Conservation (phyloP, 495 filamentous ascomycete species). For the Daldinia decipiens region DNA sequence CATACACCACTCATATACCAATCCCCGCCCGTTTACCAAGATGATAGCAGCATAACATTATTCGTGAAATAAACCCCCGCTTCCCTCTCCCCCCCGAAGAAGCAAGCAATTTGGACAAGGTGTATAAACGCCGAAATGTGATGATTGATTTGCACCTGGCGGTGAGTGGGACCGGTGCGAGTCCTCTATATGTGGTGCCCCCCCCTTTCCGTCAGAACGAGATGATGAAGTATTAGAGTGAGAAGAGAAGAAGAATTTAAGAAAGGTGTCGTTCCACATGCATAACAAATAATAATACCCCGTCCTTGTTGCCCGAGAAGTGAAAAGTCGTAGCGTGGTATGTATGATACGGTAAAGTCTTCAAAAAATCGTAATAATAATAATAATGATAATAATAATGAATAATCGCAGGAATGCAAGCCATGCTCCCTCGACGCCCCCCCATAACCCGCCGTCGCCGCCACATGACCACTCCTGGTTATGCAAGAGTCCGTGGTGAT, state of each 20-base stretch:
- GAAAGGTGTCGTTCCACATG: constrained; percentile 25
- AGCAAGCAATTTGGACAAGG: constrained; percentile 1
- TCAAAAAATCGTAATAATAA: no score
- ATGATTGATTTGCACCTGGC: constrained; percentile 23
- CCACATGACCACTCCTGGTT: constrained; percentile 24
- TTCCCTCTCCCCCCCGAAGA: constrained; percentile 11
- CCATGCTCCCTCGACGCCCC: constrained; percentile 35
- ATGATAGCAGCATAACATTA: constrained; percentile 17
- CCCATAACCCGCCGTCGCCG: constrained; percentile 16
- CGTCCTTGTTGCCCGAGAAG: constrained; percentile 3
- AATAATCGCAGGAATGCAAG: constrained; percentile 18
- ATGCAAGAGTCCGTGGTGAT: constrained; percentile 39
- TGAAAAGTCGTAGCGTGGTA: constrained; percentile 3
- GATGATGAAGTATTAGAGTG: neutral
- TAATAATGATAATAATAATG: neutral
- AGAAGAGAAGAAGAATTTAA: neutral
- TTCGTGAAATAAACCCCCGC: constrained; percentile 10
- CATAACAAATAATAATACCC: constrained; percentile 1
- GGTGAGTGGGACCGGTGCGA: constrained; percentile 18
- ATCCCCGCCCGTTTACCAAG: constrained; percentile 6
- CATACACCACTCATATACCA: constrained; percentile 4
- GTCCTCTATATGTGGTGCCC: constrained; percentile 26
- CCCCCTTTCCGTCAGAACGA: constrained; percentile 15
- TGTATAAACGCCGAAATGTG: constrained; percentile 21
- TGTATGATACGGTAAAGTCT: neutral